phyloP scores from a whole-genome alignment of 805 yeast genomes.

The Peterozyma toletana region DNA sequence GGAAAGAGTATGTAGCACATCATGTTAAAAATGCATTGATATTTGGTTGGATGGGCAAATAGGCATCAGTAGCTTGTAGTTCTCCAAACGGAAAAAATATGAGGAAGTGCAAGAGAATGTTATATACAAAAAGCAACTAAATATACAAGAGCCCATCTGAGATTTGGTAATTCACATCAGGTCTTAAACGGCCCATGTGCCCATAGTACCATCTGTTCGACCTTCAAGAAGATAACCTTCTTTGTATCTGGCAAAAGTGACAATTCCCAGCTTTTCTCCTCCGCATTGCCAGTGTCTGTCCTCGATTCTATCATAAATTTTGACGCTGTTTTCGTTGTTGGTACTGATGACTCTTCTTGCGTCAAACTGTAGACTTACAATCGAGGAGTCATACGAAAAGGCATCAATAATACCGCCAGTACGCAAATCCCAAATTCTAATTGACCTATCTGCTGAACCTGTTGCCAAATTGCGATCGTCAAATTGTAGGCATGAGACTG shows the following conservation, averaged over 20 bases:
- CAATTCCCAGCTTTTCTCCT: conserved; percentile 24
- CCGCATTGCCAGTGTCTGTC: conserved; percentile 50
- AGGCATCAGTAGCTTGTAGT: no score
- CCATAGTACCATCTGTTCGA: conserved; percentile 49
- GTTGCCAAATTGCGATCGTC: conserved; percentile 59
- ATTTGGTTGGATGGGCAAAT: no score
- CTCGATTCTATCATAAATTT: conserved; percentile 50
- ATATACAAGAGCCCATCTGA: no score
- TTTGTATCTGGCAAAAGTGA: conserved; percentile 40
- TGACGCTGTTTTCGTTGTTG: conserved; percentile 39
- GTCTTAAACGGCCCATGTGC: conserved; percentile 50
- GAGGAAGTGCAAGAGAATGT: no score
- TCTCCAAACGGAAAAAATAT: no score
- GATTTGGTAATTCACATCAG: no score
- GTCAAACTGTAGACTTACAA: conserved; percentile 54
- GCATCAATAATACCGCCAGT: conserved; percentile 57
- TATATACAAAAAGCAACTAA: no score
- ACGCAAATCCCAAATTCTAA: conserved; percentile 69
- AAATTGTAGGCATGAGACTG: conserved; percentile 62
- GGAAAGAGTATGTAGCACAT: no score
- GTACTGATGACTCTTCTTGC: conserved; percentile 46
- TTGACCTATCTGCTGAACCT: conserved; percentile 55
- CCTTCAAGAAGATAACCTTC: conserved; percentile 68
- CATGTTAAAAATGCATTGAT: no score
- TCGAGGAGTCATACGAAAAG: conserved; percentile 52